These are phyloP conservation scores for Sequoiadendron giganteum DNA, from an alignment of 75 land plant species.

Conservation along the genomic window DNA sequence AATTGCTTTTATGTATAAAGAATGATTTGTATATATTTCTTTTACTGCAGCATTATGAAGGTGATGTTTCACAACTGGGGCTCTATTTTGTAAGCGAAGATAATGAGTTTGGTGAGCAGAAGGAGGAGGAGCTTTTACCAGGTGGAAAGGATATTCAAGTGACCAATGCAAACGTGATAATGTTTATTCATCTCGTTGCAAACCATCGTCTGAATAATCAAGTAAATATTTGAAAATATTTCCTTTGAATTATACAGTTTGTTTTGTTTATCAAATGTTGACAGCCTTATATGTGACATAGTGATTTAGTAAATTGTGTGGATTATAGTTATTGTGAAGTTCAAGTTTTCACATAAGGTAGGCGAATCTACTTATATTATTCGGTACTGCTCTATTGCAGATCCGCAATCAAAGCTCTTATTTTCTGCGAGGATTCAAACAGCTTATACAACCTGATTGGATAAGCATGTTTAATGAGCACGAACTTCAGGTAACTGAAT, in stretches of 20 bases:
- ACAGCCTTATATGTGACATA: neutral
- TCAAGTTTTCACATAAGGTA: neutral
- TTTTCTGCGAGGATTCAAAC: slow-evolving; percentile 89
- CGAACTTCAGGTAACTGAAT: slow-evolving; percentile 77
- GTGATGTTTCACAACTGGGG: slow-evolving; percentile 76
- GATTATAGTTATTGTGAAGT: neutral
- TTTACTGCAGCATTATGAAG: slow-evolving; percentile 62
- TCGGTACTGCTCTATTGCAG: slow-evolving; percentile 34
- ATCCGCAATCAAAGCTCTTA: slow-evolving; percentile 81
- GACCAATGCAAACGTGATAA: slow-evolving; percentile 79
- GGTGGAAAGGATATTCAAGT: slow-evolving; percentile 89
- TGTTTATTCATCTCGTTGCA: slow-evolving; percentile 82
- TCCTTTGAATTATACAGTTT: neutral
- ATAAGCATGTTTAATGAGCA: slow-evolving; percentile 96
- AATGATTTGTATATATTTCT: neutral
- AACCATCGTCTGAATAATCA: slow-evolving; percentile 83
- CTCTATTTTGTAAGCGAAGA: slow-evolving; percentile 86
- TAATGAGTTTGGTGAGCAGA: slow-evolving; percentile 97
- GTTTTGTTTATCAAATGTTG: neutral
- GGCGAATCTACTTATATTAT: neutral
- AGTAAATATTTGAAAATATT: slow-evolving; percentile 31
- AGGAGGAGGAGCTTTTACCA: slow-evolving; percentile 76
- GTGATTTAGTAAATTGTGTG: neutral
- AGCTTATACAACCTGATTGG: slow-evolving; percentile 85
- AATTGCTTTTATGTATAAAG: neutral